Percentiles rank a stretch among this genome's conserved stretches.
Conservation (phyloP, 2,329 filamentous ascomycete genomes). For the Neonectria coccinea region DNA sequence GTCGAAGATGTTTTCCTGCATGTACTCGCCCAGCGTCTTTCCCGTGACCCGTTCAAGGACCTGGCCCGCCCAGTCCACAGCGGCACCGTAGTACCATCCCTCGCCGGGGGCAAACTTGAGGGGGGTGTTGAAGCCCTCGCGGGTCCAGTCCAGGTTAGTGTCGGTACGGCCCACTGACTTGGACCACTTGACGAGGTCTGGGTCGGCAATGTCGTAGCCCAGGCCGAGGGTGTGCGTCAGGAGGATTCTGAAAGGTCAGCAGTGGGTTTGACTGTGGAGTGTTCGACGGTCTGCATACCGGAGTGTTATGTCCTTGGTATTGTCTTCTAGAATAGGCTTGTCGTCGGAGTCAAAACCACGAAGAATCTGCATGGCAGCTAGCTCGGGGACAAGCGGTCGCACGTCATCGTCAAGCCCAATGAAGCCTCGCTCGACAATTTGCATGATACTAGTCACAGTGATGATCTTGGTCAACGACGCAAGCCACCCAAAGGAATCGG, state of each 20-base stretch:
- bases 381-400: conserved; percentile 49
- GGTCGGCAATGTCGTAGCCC: conserved; percentile 56
- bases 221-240: conserved; percentile 64
- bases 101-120: conserved; percentile 59
- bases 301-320: conserved; percentile 53
- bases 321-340: conserved; percentile 53
- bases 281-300: conserved; percentile 40
- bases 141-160: conserved; percentile 49
- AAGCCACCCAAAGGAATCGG: conserved; percentile 51
- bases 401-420: conserved; percentile 54
- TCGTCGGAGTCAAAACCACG: conserved; percentile 52
- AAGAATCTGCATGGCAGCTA: conserved; percentile 51
- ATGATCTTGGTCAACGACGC: conserved; percentile 60
- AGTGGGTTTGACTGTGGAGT: background rate
- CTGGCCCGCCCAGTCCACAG: conserved; percentile 61
- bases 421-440: conserved; percentile 53
- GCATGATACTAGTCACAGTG: conserved; percentile 53
- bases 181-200: conserved; percentile 56
- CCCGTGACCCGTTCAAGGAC: conserved; percentile 56
- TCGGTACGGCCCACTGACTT: conserved; percentile 48
- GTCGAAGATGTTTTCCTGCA: conserved; percentile 52
- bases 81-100: conserved; percentile 62
- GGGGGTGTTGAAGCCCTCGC: conserved; percentile 56
- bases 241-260: conserved; percentile 49
- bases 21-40: conserved; percentile 52